Evolutionary conservation across 192 early-diverging fungal species (phyloP).

Genomic region (Backusella tuberculispora): DNA sequence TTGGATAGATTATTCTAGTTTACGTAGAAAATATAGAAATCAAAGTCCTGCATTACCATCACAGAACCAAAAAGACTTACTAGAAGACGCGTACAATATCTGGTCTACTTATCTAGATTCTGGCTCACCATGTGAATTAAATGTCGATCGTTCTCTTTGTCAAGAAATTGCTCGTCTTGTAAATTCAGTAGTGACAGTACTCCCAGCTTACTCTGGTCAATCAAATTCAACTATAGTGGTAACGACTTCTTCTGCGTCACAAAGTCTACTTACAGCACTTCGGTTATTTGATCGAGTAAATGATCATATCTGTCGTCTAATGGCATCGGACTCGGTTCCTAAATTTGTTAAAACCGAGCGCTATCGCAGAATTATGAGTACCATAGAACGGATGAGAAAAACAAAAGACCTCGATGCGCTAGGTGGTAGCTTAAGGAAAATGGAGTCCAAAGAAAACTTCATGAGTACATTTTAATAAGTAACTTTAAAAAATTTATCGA

Average conservation of each 20-base stretch:
- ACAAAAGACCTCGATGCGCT: too few species aligned
- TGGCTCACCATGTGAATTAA: conserved; percentile 50
- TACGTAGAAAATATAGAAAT: conserved; percentile 50
- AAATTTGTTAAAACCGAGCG: conserved; percentile 66
- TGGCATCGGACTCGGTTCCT: conserved; percentile 77
- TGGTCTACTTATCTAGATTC: conserved; percentile 54
- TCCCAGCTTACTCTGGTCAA: conserved; percentile 36
- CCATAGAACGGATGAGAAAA: background rate
- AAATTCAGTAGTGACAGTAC: conserved; percentile 47
- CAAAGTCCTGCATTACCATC: conserved; percentile 41
- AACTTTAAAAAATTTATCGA: too few species aligned
- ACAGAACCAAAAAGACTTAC: conserved; percentile 46
- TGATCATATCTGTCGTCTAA: conserved; percentile 71
- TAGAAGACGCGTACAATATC: conserved; percentile 54
- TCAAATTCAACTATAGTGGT: conserved; percentile 24
- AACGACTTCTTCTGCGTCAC: conserved; percentile 36
- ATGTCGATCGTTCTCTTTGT: conserved; percentile 54
- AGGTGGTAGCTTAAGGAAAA: too few species aligned
- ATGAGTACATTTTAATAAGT: too few species aligned
- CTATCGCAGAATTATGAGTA: conserved; percentile 13
- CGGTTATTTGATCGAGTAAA: conserved; percentile 63
- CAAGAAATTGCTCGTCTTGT: conserved; percentile 53
- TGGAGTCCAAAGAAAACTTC: too few species aligned
- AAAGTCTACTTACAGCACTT: conserved; percentile 34
- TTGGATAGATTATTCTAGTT: conserved; percentile 54